These are phyloP conservation scores for Stygiomarasmius scandens DNA, from an alignment of 1,284 basidiomycete genomes.

Conservation along the genomic window DNA sequence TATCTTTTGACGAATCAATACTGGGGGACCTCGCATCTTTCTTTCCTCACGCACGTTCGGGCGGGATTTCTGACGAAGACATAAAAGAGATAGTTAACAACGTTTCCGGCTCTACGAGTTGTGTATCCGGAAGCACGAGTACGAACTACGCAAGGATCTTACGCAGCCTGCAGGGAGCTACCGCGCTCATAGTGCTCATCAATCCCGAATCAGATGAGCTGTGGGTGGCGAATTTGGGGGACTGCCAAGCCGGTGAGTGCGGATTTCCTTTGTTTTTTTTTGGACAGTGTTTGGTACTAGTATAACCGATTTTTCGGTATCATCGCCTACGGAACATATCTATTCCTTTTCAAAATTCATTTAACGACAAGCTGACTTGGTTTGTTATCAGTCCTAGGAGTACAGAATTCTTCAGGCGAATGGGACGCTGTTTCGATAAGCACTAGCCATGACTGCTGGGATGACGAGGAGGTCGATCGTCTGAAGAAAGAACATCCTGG, in stretches of 20 bases:
- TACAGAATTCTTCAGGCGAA: conserved; percentile 20
- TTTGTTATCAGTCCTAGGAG: conserved; percentile 29
- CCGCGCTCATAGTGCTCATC: conserved; percentile 35
- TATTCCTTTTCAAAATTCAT: too few species aligned
- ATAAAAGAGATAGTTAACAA: conserved; percentile 39
- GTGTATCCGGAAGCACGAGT: too few species aligned
- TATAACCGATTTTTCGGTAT: too few species aligned
- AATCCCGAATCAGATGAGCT: conserved; percentile 32
- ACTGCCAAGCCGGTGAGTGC: conserved; percentile 38
- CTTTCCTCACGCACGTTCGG: conserved; percentile 31
- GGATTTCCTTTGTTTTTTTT: too few species aligned
- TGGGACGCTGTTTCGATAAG: conserved; percentile 33
- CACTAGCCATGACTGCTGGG: conserved; percentile 34
- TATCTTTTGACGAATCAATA: conserved; percentile 39
- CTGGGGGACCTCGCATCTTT: conserved; percentile 30
- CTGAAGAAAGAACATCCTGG: conserved; percentile 36
- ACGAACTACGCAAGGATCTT: conserved; percentile 33
- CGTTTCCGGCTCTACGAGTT: too few species aligned
- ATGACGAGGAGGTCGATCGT: conserved; percentile 30
- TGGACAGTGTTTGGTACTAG: too few species aligned
- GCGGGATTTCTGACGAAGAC: conserved; percentile 36
- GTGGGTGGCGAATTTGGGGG: conserved; percentile 41
- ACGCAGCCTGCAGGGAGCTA: conserved; percentile 38
- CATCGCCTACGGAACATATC: too few species aligned
- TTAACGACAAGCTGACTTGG: too few species aligned